phyloP scores from a whole-genome alignment of 129 eudicot species.

The Tagetes erecta region DNA sequence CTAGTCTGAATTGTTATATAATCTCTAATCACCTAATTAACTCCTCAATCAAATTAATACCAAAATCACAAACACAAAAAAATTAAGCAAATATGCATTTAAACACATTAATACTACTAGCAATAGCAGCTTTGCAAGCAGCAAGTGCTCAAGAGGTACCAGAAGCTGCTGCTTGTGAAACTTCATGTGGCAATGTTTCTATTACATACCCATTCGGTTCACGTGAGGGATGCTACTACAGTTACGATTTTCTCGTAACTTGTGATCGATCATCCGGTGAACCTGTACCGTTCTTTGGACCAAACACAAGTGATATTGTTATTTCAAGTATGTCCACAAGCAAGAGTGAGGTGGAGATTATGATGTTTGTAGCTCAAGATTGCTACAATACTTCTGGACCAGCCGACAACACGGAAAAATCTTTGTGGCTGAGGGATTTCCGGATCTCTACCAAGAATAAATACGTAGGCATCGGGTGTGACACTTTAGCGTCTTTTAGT shows the following conservation, averaged over 20 bases:
- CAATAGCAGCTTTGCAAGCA: neutral
- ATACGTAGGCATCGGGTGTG: conserved; percentile 35
- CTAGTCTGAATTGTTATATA: too few relatives aligned
- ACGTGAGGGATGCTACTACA: conserved; percentile 17
- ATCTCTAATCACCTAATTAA: neutral
- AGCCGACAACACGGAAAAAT: accelerated
- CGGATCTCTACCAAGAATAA: conserved; percentile 27
- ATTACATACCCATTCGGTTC: conserved; percentile 35
- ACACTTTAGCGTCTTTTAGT: neutral
- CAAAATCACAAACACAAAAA: neutral
- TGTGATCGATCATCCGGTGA: conserved; percentile 18
- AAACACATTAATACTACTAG: conserved; percentile 15
- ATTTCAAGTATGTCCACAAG: neutral
- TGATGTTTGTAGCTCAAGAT: neutral
- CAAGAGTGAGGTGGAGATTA: conserved; percentile 20
- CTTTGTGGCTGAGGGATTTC: neutral
- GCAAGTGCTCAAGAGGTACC: conserved; percentile 13
- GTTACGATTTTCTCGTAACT: conserved; percentile 10
- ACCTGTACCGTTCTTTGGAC: neutral
- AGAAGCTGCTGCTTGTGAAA: conserved; percentile 21
- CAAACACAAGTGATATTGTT: neutral
- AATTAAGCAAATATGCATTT: conserved; percentile 27
- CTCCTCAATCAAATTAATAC: neutral
- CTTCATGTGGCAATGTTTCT: conserved; percentile 29
- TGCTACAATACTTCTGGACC: conserved; percentile 20